phyloP scores from a whole-genome alignment of 2,329 filamentous ascomycete species.

The Colletotrichum sp. region DNA sequence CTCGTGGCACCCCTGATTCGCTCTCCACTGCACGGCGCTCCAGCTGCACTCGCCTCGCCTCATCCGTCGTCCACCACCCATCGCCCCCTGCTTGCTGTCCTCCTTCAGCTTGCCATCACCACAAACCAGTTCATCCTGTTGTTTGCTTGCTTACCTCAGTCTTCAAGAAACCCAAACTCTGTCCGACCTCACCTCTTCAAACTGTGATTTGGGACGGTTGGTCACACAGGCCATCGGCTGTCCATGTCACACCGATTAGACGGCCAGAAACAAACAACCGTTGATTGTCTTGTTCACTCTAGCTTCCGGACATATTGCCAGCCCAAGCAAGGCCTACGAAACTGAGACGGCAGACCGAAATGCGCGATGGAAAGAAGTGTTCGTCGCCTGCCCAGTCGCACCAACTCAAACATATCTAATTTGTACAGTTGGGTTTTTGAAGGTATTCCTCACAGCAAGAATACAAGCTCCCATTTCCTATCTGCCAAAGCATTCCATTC shows the following conservation, averaged over 20 bases:
- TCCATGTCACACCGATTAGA: not conserved
- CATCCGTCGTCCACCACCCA: not conserved
- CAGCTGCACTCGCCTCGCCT: not conserved
- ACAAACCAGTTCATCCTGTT: not conserved
- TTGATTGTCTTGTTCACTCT: not conserved
- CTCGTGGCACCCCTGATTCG: not conserved
- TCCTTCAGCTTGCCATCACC: not conserved
- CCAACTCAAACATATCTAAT: no score
- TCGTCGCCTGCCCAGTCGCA: no score
- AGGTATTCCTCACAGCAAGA: accelerated
- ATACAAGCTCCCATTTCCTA: not conserved
- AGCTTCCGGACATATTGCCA: not conserved
- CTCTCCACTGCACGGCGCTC: not conserved
- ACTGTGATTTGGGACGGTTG: not conserved
- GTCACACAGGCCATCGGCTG: not conserved
- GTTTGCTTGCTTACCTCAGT: not conserved
- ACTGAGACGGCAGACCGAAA: not conserved
- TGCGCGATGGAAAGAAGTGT: no score
- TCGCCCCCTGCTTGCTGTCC: not conserved
- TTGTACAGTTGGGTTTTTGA: not conserved
- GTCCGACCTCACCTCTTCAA: not conserved
- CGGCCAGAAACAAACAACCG: not conserved
- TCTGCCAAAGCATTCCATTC: not conserved
- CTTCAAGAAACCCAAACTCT: not conserved
- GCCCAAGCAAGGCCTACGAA: not conserved